Evolutionary conservation across 148 eudicot genomes (phyloP).

Genomic region (Heliosperma pusillum): DNA sequence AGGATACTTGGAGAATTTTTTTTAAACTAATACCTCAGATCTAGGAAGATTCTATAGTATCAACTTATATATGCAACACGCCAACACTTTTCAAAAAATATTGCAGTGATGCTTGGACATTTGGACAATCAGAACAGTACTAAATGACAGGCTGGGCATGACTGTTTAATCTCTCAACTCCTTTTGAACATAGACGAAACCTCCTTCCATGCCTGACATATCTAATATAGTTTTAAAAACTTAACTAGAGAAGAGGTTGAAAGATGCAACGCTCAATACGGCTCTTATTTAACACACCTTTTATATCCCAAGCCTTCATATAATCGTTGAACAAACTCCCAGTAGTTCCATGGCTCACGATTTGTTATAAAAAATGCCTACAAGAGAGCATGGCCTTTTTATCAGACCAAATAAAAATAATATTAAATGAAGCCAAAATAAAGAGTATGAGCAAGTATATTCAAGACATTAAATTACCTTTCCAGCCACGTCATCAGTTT

Average conservation of each 20-base stretch:
- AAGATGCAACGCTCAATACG: conserved; percentile 9
- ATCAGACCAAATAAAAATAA: neutral
- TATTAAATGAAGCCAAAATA: neutral
- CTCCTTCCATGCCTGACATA: neutral
- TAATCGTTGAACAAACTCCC: conserved; percentile 62
- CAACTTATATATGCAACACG: neutral
- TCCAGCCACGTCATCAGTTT: conserved; percentile 59
- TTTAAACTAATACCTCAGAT: neutral
- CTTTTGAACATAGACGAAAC: neutral
- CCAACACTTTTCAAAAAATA: neutral
- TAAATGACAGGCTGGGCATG: neutral
- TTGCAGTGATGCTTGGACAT: neutral
- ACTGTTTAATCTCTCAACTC: neutral
- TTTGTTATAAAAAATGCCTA: conserved; percentile 86
- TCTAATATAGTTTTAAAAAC: neutral
- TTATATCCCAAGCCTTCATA: conserved; percentile 70
- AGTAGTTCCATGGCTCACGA: conserved; percentile 67
- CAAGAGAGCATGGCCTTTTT: conserved; percentile 16
- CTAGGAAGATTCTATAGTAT: neutral
- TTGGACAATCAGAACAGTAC: neutral
- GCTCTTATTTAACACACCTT: conserved; percentile 45
- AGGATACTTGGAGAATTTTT: neutral
- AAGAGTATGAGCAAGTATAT: conserved; percentile 5
- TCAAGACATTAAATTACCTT: conserved; percentile 44
- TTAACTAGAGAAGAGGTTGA: neutral